A percentile compares a stretch with the other conserved stretches of the same genome.
These are phyloP conservation scores for Botrytis byssoidea DNA, from an alignment of 2,329 filamentous ascomycete genomes.

Conservation along the genomic window DNA sequence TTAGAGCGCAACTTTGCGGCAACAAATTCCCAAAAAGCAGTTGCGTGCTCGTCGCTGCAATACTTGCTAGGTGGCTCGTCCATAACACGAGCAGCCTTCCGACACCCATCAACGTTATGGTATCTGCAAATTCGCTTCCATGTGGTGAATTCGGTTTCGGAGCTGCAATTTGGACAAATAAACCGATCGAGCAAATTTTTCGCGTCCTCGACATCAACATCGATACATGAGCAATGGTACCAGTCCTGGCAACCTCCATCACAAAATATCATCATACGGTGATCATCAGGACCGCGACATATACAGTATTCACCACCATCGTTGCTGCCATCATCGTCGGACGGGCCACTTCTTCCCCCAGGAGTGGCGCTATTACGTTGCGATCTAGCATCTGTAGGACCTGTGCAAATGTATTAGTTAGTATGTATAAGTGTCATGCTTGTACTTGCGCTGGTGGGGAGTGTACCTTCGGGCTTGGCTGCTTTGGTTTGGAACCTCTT, in stretches of 20 bases:
- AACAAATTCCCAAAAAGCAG: slow-evolving; percentile 31
- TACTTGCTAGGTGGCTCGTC: slow-evolving; percentile 37
- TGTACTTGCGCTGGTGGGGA: neutral
- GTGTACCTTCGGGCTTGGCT: slow-evolving; percentile 30
- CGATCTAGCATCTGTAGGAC: slow-evolving; percentile 21
- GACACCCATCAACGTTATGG: slow-evolving; percentile 31
- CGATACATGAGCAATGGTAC: slow-evolving; percentile 39
- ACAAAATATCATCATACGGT: slow-evolving; percentile 39
- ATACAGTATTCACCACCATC: slow-evolving; percentile 39
- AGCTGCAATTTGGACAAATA: slow-evolving; percentile 37
- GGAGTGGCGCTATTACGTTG: slow-evolving; percentile 26
- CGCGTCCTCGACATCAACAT: slow-evolving; percentile 35
- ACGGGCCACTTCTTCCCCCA: slow-evolving; percentile 17
- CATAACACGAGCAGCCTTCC: slow-evolving; percentile 36
- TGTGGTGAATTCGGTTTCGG: slow-evolving; percentile 31
- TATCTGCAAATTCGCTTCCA: slow-evolving; percentile 39
- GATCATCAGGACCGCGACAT: slow-evolving; percentile 38
- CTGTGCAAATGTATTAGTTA: slow-evolving; percentile 9
- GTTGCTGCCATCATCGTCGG: slow-evolving; percentile 35
- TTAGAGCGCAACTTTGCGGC: slow-evolving; percentile 27
- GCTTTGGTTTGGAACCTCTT: slow-evolving; percentile 29
- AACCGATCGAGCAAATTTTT: slow-evolving; percentile 38
- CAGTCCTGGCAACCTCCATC: slow-evolving; percentile 39
- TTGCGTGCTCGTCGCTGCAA: slow-evolving; percentile 36
- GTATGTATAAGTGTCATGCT: neutral